Evolutionary conservation across 148 eudicot genomes (phyloP).

Genomic region (Nepenthes gracilis): DNA sequence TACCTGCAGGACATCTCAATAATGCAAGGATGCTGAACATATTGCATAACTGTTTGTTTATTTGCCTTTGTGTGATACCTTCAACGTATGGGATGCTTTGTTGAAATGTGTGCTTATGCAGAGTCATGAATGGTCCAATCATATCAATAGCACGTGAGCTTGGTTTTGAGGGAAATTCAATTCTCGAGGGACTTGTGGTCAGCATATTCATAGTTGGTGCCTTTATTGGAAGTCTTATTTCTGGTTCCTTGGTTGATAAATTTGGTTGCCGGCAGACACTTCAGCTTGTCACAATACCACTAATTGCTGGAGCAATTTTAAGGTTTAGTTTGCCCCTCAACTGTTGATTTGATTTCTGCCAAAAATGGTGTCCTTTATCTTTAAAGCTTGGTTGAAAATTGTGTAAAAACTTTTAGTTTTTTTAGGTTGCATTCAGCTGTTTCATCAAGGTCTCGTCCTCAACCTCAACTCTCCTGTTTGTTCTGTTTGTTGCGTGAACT

Average conservation of each 20-base stretch:
- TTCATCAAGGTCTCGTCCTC: too few species aligned
- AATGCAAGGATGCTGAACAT: too few species aligned
- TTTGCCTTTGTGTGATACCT: neutral
- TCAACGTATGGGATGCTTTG: too few species aligned
- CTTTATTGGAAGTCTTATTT: conserved; percentile 53
- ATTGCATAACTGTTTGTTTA: too few species aligned
- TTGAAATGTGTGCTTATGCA: conserved; percentile 19
- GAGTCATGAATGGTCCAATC: conserved; percentile 84
- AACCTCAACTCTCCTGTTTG: too few species aligned
- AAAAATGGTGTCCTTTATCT: neutral
- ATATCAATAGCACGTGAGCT: conserved; percentile 61
- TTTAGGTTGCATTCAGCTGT: too few species aligned
- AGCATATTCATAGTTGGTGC: conserved; percentile 82
- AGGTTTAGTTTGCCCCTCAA: conserved; percentile 30
- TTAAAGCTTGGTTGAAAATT: too few species aligned
- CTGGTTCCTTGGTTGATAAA: conserved; percentile 46
- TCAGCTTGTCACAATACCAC: conserved; percentile 63
- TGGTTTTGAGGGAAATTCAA: conserved; percentile 70
- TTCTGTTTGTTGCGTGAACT: too few species aligned
- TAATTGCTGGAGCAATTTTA: conserved; percentile 60
- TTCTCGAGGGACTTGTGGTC: conserved; percentile 74
- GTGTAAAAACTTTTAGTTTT: too few species aligned
- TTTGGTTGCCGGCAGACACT: conserved; percentile 67
- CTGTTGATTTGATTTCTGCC: conserved; percentile 2
- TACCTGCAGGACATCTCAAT: neutral